phyloP scores from a whole-genome alignment of 805 yeast genomes.

The Yarrowia sp. region DNA sequence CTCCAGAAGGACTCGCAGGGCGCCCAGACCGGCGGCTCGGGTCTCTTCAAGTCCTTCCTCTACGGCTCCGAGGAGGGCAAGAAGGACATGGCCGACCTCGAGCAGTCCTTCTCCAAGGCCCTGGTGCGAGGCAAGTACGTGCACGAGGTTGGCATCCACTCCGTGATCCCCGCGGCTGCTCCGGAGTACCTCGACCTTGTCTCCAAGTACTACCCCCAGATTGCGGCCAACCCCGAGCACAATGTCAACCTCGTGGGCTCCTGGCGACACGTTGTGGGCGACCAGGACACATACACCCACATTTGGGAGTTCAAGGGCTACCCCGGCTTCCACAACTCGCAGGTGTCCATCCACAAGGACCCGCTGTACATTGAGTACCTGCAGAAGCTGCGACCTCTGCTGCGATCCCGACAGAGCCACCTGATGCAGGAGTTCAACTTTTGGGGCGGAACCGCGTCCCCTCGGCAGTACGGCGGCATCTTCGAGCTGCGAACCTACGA shows the following conservation, averaged over 20 bases:
- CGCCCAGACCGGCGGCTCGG: conserved; percentile 28
- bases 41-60: conserved; percentile 41
- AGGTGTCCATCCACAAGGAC: conserved; percentile 38
- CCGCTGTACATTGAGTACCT: conserved; percentile 37
- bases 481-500: conserved; percentile 45
- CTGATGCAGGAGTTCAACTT: conserved; percentile 46
- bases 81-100: conserved; percentile 39
- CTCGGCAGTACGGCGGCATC: conserved; percentile 44
- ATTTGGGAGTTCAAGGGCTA: conserved; percentile 47
- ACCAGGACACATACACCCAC: conserved; percentile 43
- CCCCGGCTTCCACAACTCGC: conserved; percentile 43
- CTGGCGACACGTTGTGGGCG: conserved; percentile 46
- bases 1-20: conserved; percentile 27
- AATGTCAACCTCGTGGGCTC: conserved; percentile 44
- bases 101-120: conserved; percentile 39
- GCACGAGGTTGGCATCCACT: conserved; percentile 43
- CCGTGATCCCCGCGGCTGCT: conserved; percentile 40
- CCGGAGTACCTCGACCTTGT: conserved; percentile 41
- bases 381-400: conserved; percentile 36
- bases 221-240: conserved; percentile 38
- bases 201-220: conserved; percentile 37
- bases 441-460: conserved; percentile 48
- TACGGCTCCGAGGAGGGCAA: conserved; percentile 42
- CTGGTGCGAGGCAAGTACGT: conserved; percentile 45
- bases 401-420: conserved; percentile 40